Conservation (phyloP, 1,284 basidiomycete genomes). For the Tetrapyrgos nigripes region DNA sequence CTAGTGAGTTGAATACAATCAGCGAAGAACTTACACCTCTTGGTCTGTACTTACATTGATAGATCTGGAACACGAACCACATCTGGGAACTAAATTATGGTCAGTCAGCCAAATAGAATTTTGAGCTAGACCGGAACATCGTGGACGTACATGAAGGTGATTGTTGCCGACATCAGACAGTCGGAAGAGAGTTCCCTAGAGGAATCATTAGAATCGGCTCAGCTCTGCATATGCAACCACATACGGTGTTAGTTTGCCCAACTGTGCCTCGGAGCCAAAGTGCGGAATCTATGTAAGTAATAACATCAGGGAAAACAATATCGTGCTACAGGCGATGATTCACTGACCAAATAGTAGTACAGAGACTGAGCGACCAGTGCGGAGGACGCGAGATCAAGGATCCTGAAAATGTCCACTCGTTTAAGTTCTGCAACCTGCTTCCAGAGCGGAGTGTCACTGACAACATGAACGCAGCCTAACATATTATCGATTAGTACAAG, state of each 20-base stretch:
- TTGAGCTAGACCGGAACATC: no score
- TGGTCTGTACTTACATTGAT: no score
- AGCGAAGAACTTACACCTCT: no score
- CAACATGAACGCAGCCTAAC: slow-evolving; percentile 31
- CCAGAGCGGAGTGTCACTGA: slow-evolving; percentile 17
- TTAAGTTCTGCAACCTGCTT: no score
- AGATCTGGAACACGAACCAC: no score
- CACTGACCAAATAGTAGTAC: slow-evolving; percentile 31
- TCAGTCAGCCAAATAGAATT: no score
- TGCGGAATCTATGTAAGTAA: slow-evolving; percentile 25
- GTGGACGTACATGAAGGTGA: no score
- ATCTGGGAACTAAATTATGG: no score
- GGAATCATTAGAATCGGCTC: not conserved
- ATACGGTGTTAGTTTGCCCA: slow-evolving; percentile 19
- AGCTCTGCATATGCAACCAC: not conserved
- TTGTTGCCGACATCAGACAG: no score
- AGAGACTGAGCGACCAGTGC: slow-evolving; percentile 32
- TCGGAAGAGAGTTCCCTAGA: slow-evolving; percentile 40
- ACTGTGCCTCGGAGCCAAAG: slow-evolving; percentile 30
- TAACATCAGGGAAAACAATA: not conserved
- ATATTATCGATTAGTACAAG: not conserved
- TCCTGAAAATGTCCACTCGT: slow-evolving; percentile 13
- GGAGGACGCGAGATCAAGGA: slow-evolving; percentile 31
- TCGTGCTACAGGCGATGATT: no score
- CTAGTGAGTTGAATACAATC: no score